These are phyloP conservation scores for Apophysomyces elegans DNA, from an alignment of 371 early-diverging fungal genomes.

Conservation along the genomic window DNA sequence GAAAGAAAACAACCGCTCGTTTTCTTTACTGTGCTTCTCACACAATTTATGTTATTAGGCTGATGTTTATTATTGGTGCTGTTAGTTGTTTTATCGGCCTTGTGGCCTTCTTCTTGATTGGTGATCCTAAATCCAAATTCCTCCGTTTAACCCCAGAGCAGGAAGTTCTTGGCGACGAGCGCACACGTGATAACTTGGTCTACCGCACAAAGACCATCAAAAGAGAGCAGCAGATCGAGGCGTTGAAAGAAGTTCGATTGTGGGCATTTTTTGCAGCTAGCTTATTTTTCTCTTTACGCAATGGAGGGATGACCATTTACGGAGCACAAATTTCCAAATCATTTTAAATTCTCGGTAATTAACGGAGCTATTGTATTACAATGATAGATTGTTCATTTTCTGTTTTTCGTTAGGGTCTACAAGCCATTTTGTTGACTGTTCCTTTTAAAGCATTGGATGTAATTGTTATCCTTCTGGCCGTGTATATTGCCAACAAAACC, in stretches of 20 bases:
- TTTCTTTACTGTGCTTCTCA: too few species aligned
- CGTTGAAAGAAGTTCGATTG: conserved; percentile 13
- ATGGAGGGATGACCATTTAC: conserved; percentile 17
- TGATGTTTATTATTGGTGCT: conserved; percentile 18
- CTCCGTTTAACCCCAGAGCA: conserved; percentile 16
- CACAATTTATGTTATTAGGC: not conserved
- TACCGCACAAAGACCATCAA: conserved; percentile 3
- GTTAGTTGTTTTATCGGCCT: conserved; percentile 14
- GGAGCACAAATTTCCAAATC: conserved; percentile 11
- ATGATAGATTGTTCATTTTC: too few species aligned
- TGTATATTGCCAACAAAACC: conserved; percentile 6
- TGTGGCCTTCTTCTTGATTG: conserved; percentile 18
- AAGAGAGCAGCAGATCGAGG: conserved; percentile 14
- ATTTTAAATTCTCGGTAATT: conserved; percentile 23
- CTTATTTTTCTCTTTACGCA: conserved; percentile 9
- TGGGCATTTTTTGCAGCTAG: conserved; percentile 13
- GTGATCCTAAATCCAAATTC: conserved; percentile 14
- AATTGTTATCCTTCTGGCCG: conserved; percentile 11
- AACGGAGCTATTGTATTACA: not conserved
- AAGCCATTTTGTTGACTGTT: conserved; percentile 9
- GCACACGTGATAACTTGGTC: conserved; percentile 17
- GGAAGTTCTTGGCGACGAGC: conserved; percentile 11
- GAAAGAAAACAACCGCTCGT: not conserved
- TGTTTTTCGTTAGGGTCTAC: conserved; percentile 13
- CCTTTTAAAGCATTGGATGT: conserved; percentile 14